These are phyloP conservation scores for Trichoderma koningii DNA, from an alignment of 2,329 filamentous ascomycete species.

Conservation along the genomic window DNA sequence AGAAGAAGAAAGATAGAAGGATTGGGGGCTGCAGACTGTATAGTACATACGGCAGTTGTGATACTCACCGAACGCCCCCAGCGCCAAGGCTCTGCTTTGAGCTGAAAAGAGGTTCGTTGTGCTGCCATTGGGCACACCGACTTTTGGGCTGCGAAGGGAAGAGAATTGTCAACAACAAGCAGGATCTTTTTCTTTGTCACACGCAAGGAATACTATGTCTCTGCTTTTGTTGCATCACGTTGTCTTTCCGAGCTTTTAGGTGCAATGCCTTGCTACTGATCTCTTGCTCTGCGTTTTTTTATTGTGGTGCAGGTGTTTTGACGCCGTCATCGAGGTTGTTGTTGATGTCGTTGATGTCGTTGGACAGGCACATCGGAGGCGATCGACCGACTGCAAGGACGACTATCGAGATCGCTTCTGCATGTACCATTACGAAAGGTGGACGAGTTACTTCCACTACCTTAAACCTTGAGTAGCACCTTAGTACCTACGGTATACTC, in stretches of 20 bases:
- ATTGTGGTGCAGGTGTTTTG: neutral
- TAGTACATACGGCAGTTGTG: no score
- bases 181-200: constrained; percentile 17
- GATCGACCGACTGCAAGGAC: no score
- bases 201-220: neutral
- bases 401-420: no score
- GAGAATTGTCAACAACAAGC: neutral
- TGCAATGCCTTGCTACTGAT: neutral
- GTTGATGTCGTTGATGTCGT: no score
- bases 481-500: neutral
- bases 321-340: no score
- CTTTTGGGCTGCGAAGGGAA: constrained; percentile 14
- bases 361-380: no score
- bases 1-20: neutral
- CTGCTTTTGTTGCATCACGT: constrained; percentile 6
- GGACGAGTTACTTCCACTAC: neutral
- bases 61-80: neutral
- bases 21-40: neutral
- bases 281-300: neutral
- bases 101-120: neutral
- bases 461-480: no score
- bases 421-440: no score
- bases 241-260: neutral
- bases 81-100: neutral
- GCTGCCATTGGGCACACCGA: constrained; percentile 20